These are phyloP conservation scores for Venturia asperata DNA, from an alignment of 2,329 filamentous ascomycete species.

Conservation along the genomic window DNA sequence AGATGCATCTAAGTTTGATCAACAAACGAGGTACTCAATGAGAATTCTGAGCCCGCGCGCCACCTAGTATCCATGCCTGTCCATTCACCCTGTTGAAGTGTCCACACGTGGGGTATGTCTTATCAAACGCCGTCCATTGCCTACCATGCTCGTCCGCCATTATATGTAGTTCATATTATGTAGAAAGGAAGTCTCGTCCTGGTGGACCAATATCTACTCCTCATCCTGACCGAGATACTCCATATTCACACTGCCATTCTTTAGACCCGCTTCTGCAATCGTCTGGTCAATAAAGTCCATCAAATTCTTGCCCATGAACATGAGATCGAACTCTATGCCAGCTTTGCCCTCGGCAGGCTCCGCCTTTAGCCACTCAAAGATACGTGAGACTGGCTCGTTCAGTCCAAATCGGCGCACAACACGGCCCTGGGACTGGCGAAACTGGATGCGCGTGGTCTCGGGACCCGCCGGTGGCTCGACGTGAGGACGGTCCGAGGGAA, in stretches of 20 bases:
- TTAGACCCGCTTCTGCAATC: conserved; percentile 75
- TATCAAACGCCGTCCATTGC: conserved; percentile 14
- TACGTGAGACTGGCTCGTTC: conserved; percentile 66
- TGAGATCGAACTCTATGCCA: conserved; percentile 76
- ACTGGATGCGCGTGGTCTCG: conserved; percentile 79
- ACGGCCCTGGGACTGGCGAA: conserved; percentile 75
- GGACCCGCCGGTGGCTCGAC: conserved; percentile 67
- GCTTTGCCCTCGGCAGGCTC: conserved; percentile 73
- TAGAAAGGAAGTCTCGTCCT: neutral
- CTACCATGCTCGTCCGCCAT: neutral
- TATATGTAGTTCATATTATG: neutral
- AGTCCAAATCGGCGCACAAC: conserved; percentile 80
- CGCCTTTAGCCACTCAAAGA: conserved; percentile 97
- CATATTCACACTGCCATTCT: conserved; percentile 92
- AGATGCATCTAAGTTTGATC: neutral
- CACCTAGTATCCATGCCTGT: neutral
- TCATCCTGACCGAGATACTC: conserved; percentile 52
- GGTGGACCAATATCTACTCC: neutral
- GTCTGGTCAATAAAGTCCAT: conserved; percentile 66
- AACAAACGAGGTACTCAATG: neutral
- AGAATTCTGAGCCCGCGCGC: neutral
- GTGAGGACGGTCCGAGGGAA: conserved; percentile 67
- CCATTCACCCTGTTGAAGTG: conserved; percentile 1
- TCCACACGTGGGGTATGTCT: conserved; percentile 10
- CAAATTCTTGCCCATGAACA: conserved; percentile 79